A percentile compares a stretch with the other conserved stretches of the same genome.
These are phyloP conservation scores for Rubia tinctorum DNA, from an alignment of 305 asterid species.

Conservation along the genomic window DNA sequence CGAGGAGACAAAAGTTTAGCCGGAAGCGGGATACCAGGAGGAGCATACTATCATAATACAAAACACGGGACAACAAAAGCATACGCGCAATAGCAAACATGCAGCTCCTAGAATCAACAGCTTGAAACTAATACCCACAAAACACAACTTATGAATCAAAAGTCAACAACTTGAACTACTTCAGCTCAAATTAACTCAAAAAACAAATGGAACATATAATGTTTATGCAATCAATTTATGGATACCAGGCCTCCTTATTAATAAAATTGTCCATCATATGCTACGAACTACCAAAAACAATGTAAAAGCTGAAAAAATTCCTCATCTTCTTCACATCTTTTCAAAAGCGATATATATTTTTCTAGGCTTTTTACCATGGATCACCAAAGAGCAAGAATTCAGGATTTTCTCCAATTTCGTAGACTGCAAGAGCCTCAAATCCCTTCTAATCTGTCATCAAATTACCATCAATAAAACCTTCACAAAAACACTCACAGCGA, in stretches of 20 bases:
- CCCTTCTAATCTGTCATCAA: constrained; percentile 51
- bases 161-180: neutral
- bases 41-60: neutral
- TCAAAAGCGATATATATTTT: constrained; percentile 77
- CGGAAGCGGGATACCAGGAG: too few species aligned
- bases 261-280: neutral
- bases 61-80: neutral
- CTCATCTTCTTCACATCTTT: constrained; percentile 36
- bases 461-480: too few species aligned
- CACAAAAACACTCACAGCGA: too few species aligned
- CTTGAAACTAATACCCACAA: constrained; percentile 47
- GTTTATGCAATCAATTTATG: too few species aligned
- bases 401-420: constrained; percentile 68
- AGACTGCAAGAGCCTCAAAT: constrained; percentile 66
- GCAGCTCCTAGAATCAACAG: constrained; percentile 61
- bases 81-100: constrained; percentile 58
- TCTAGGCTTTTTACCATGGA: constrained; percentile 72
- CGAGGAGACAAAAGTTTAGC: too few species aligned
- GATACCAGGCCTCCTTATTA: neutral
- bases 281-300: neutral
- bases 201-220: neutral
- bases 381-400: constrained; percentile 59
- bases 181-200: neutral
- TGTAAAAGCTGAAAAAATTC: neutral
- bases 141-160: too few species aligned